Percentiles rank a stretch among this genome's conserved stretches.
Conservation (phyloP, 1,284 basidiomycete genomes). For the Fomitopsis schrenkii region DNA sequence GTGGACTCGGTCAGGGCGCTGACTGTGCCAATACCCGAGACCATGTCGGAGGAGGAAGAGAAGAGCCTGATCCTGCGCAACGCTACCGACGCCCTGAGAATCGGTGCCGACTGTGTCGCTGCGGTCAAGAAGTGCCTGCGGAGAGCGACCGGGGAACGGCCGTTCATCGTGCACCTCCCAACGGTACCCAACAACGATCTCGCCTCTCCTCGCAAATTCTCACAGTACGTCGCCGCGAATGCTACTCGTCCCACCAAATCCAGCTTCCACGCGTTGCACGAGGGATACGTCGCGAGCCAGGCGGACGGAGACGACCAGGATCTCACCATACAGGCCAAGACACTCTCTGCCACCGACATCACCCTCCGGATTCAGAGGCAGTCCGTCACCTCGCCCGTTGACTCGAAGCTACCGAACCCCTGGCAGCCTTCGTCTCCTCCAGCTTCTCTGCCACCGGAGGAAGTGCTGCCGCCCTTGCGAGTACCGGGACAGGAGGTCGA, state of each 20-base stretch:
- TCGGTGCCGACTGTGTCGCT: constrained; percentile 85
- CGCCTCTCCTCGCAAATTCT: constrained; percentile 43
- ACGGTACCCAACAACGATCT: constrained; percentile 39
- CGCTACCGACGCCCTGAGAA: constrained; percentile 84
- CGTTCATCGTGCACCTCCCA: constrained; percentile 64
- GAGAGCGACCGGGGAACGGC: constrained; percentile 53
- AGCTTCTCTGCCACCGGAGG: constrained; percentile 9
- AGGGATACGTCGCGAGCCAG: constrained; percentile 24
- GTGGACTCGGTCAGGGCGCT: constrained; percentile 85
- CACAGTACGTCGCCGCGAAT: constrained; percentile 17
- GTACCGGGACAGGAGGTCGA: constrained; percentile 26
- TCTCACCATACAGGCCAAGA: constrained; percentile 47
- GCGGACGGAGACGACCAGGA: constrained; percentile 48
- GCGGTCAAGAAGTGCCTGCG: constrained; percentile 78
- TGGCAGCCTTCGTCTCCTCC: not conserved
- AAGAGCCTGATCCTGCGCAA: constrained; percentile 74
- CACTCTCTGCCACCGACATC: constrained; percentile 17
- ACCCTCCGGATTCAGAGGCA: constrained; percentile 6
- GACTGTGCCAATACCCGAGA: constrained; percentile 45
- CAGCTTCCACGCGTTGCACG: constrained; percentile 31
- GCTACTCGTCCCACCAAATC: constrained; percentile 31
- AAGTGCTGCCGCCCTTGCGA: constrained; percentile 25
- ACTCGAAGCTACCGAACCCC: not conserved
- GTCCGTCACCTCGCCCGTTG: not conserved
- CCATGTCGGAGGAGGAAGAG: constrained; percentile 74